Evolutionary conservation across 495 filamentous ascomycete species (phyloP).

Genomic region (Aspergillus baeticus): DNA sequence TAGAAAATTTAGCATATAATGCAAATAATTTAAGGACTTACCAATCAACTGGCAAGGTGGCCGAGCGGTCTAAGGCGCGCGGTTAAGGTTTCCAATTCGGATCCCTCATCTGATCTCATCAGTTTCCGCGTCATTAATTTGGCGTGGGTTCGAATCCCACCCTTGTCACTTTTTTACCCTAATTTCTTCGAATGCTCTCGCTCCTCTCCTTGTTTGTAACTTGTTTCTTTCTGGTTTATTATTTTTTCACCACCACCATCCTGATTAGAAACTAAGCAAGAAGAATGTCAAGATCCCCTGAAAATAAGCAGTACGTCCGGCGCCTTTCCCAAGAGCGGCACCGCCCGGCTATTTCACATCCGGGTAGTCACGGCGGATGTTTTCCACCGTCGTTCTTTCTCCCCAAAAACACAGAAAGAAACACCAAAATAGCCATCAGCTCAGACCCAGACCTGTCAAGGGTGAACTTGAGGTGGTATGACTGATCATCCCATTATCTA

Average conservation of each 20-base stretch:
- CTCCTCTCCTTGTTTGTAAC: not conserved
- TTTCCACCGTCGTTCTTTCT: constrained; percentile 5
- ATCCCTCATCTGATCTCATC: constrained; percentile 6
- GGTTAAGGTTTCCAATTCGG: constrained; percentile 14
- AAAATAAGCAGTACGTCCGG: too few species aligned
- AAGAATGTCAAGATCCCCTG: too few species aligned
- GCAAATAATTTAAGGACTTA: too few species aligned
- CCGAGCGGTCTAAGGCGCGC: constrained; percentile 20
- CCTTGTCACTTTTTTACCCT: constrained; percentile 37
- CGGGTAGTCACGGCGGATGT: constrained; percentile 23
- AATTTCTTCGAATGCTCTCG: too few species aligned
- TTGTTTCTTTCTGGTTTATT: not conserved
- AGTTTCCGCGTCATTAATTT: constrained; percentile 22
- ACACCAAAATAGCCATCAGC: too few species aligned
- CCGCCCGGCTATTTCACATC: constrained; percentile 18
- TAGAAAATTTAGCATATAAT: too few species aligned
- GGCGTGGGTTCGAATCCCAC: constrained; percentile 49
- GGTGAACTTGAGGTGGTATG: not conserved
- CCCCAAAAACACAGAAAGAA: constrained; percentile 10
- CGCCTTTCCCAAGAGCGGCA: too few species aligned
- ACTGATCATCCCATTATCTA: not conserved
- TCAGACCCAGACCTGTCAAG: not conserved
- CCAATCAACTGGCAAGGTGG: constrained; percentile 17
- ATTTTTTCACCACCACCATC: not conserved
- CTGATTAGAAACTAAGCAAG: not conserved